These are phyloP conservation scores for Leccinum subrobustum DNA, from an alignment of 1,284 basidiomycete species.

Conservation along the genomic window DNA sequence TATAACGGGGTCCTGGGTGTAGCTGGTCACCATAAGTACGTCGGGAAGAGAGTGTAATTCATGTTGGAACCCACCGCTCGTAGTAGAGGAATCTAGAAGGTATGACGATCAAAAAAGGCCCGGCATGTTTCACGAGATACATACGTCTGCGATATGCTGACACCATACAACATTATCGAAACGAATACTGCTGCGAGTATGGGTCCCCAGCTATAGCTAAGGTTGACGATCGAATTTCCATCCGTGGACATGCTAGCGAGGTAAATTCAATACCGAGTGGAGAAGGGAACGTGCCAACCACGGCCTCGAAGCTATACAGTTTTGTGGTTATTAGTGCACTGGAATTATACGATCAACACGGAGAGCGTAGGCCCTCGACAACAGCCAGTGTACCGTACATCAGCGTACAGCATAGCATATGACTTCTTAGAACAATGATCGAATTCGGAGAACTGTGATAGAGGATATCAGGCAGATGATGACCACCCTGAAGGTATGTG, in stretches of 20 bases:
- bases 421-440: not conserved
- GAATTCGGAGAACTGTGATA: not conserved
- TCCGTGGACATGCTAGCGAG: constrained; percentile 12
- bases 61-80: constrained; percentile 20
- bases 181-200: constrained; percentile 25
- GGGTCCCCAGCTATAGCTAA: constrained; percentile 23
- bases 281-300: not conserved
- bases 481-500: not conserved
- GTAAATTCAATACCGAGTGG: not conserved
- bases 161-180: constrained; percentile 24
- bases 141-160: constrained; percentile 29
- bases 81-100: constrained; percentile 26
- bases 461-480: not conserved
- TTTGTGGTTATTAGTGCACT: constrained; percentile 12
- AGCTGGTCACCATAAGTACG: constrained; percentile 14
- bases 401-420: not conserved
- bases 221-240: constrained; percentile 6
- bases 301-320: not conserved
- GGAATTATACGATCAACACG: constrained; percentile 11
- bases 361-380: constrained; percentile 1
- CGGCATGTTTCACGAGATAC: constrained; percentile 3
- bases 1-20: constrained; percentile 11
- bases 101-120: not conserved
- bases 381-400: not conserved
- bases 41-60: not conserved